These are phyloP conservation scores for Neobulgaria alba DNA, from an alignment of 2,329 filamentous ascomycete species.

Conservation along the genomic window DNA sequence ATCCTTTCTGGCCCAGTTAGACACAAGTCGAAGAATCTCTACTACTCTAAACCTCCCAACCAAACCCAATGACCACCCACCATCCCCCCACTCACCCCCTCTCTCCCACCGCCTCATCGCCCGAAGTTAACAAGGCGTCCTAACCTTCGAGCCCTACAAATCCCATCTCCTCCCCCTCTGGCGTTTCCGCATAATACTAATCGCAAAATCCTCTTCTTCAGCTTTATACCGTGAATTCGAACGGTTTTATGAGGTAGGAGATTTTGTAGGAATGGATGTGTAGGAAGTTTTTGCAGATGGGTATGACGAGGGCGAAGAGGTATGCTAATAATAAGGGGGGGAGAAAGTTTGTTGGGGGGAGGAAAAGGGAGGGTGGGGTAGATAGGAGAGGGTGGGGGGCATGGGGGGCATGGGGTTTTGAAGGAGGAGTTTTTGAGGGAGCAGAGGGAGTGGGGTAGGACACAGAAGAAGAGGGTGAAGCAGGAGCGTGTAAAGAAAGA, in stretches of 20 bases:
- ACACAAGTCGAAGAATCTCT: too few species aligned
- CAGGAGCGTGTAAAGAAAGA: too few species aligned
- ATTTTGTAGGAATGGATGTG: constrained; percentile 59
- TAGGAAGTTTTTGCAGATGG: constrained; percentile 57
- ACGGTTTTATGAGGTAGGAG: constrained; percentile 39
- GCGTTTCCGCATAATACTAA: constrained; percentile 45
- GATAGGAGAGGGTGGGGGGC: constrained; percentile 34
- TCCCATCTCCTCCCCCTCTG: constrained; percentile 48
- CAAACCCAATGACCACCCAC: too few species aligned
- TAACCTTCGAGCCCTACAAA: constrained; percentile 58
- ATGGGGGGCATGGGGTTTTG: constrained; percentile 35
- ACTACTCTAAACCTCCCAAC: too few species aligned
- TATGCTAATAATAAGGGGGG: constrained; percentile 50
- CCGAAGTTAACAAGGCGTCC: constrained; percentile 51
- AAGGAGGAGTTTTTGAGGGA: constrained; percentile 40
- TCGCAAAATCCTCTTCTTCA: constrained; percentile 42
- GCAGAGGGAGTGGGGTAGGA: constrained; percentile 27
- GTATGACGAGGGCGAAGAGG: constrained; percentile 51
- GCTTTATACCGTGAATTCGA: constrained; percentile 43
- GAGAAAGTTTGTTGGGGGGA: constrained; percentile 38
- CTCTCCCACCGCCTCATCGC: constrained; percentile 52
- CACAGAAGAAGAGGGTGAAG: constrained; percentile 7
- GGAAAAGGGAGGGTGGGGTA: too few species aligned
- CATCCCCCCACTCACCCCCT: too few species aligned
- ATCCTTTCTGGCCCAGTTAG: too few species aligned